Percentiles rank a stretch among this genome's conserved stretches.
These are phyloP conservation scores for Mortierella sp. DNA, from an alignment of 371 early-diverging fungal species.

Conservation along the genomic window DNA sequence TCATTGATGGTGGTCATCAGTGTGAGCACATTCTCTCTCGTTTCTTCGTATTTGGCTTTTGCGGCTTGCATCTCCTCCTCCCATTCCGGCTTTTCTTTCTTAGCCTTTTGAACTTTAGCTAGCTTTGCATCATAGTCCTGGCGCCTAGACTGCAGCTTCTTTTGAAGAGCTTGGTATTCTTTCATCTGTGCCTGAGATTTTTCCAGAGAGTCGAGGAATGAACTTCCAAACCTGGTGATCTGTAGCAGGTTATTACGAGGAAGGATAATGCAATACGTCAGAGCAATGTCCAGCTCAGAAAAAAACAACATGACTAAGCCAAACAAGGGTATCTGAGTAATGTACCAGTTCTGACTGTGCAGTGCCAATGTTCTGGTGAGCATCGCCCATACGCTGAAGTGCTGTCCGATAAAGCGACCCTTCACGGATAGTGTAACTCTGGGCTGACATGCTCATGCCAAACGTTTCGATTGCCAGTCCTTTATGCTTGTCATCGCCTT, in stretches of 20 bases:
- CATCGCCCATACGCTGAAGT: conserved; percentile 64
- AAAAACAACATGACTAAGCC: background rate
- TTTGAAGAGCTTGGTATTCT: conserved; percentile 73
- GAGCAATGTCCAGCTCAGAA: background rate
- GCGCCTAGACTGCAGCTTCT: conserved; percentile 89
- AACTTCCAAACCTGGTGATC: conserved; percentile 54
- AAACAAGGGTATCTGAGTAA: background rate
- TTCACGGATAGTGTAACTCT: conserved; percentile 66
- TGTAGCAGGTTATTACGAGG: conserved; percentile 30
- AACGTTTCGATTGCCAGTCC: conserved; percentile 69
- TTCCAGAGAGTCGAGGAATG: conserved; percentile 61
- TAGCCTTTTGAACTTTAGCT: conserved; percentile 84
- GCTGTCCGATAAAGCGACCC: conserved; percentile 71
- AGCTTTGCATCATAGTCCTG: conserved; percentile 94
- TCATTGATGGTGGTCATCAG: conserved; percentile 78
- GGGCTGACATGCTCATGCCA: conserved; percentile 68
- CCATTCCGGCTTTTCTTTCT: conserved; percentile 90
- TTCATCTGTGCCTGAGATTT: conserved; percentile 67
- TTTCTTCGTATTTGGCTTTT: conserved; percentile 93
- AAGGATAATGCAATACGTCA: background rate
- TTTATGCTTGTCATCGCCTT: conserved; percentile 73
- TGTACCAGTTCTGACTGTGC: conserved; percentile 64
- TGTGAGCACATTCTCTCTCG: conserved; percentile 71
- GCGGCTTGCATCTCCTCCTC: conserved; percentile 93
- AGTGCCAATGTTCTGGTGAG: conserved; percentile 70